Evolutionary conservation across 805 yeast genomes (phyloP), one percentile per base, ranked within the genome.

Genomic region (Jamesozyma gamospora): DNA sequence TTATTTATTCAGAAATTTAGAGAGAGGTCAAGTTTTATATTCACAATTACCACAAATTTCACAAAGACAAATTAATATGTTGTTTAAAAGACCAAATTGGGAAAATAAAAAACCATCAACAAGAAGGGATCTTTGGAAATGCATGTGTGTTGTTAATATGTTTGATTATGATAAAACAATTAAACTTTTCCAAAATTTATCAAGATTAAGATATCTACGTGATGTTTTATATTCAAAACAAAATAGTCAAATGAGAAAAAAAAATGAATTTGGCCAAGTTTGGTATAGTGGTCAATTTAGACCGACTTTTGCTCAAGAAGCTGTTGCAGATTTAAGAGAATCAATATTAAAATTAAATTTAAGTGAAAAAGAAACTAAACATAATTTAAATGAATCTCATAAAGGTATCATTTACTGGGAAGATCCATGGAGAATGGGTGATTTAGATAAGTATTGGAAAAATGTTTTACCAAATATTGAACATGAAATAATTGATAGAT

Each of bases 201-300:
- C 83, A 4, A 75, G 81, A 52, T 71, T 88, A 55, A 76, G 94
- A 56, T 69, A 74, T 48, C 69, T 75, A 61, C 73, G 97, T 55
- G 92, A 84, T 56, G 69, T 74, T 18, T 58, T 69, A n/a, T 67
- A 71, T 45, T 64, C 66, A 28, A 67, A 75, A 46, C 76, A 74
- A 51, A 85, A 90, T 21, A 72, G 75, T 52, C 65, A 69, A 34
- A 65, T 81, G 70, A 72, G 96, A 53, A 77, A 75, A 53, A 76
- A 82, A 56, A 76, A 82, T 55, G 73, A 70, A 34, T 83, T 76
- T 42, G 92, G 94, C 1, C 79, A 83, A 62, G 75, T 79, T 36
- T 87, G 96, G 95, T 80, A 69, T 58, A 75, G 81, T 41, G 90
- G 85, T 35, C 94, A 84, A 62, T 90, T 73, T 66, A 75, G 96